A percentile compares a stretch with the other conserved stretches of the same genome.
These are phyloP conservation scores for Herpetomonas tarakana DNA, from an alignment of 208 protist genomes.

Conservation along the genomic window DNA sequence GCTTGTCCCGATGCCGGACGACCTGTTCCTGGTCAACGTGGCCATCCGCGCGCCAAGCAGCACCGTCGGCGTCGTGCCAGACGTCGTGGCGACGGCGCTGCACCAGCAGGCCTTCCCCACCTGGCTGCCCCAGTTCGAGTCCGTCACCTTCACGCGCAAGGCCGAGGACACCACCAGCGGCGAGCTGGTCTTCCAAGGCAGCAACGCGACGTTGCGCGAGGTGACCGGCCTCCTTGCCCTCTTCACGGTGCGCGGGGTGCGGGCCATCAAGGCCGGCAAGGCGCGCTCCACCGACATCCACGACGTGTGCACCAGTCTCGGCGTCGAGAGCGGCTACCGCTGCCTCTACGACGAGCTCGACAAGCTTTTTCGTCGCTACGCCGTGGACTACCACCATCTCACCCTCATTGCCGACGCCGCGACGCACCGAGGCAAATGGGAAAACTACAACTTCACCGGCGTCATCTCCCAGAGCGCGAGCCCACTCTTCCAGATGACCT, in stretches of 20 bases:
- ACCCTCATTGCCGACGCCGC: slow-evolving; percentile 88
- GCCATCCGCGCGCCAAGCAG: slow-evolving; percentile 39
- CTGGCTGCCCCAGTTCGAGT: slow-evolving; percentile 79
- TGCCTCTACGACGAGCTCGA: slow-evolving; percentile 82
- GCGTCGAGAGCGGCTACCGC: slow-evolving; percentile 81
- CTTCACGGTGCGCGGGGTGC: slow-evolving; percentile 58
- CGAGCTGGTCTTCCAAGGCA: slow-evolving; percentile 84
- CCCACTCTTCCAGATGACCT: slow-evolving; percentile 92
- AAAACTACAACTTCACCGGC: slow-evolving; percentile 89
- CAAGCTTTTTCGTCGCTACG: slow-evolving; percentile 86
- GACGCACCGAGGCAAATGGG: slow-evolving; percentile 83
- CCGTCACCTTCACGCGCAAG: slow-evolving; percentile 77
- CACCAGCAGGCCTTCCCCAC: slow-evolving; percentile 53
- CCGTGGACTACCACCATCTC: slow-evolving; percentile 86
- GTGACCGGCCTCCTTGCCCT: slow-evolving; percentile 76
- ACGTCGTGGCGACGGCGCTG: slow-evolving; percentile 68
- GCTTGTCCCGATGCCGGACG: slow-evolving; percentile 28
- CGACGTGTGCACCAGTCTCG: slow-evolving; percentile 71
- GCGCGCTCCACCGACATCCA: slow-evolving; percentile 86
- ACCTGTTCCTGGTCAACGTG: slow-evolving; percentile 77
- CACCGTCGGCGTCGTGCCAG: slow-evolving; percentile 74
- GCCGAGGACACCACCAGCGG: slow-evolving; percentile 63
- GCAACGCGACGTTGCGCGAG: slow-evolving; percentile 54
- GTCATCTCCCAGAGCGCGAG: slow-evolving; percentile 83
- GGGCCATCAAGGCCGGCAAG: slow-evolving; percentile 56